Conservation (phyloP, 2,329 filamentous ascomycete species). For the Aphanoascus verrucosus region DNA sequence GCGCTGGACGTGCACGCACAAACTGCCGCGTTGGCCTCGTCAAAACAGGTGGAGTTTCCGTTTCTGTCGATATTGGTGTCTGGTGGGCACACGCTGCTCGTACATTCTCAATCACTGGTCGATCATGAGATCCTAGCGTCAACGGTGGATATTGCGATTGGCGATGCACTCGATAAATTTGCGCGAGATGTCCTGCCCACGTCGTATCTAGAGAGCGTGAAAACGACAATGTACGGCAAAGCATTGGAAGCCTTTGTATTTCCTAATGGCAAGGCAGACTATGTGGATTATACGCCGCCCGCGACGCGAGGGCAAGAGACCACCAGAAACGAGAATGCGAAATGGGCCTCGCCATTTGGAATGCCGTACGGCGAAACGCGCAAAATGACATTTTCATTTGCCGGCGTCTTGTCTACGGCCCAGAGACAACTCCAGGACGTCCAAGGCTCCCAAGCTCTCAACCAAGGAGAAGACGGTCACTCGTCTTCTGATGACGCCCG, state of each 20-base stretch:
- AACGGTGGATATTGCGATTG: slow-evolving; percentile 73
- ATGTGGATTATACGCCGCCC: slow-evolving; percentile 48
- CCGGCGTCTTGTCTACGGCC: slow-evolving; percentile 57
- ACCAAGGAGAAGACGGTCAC: slow-evolving; percentile 10
- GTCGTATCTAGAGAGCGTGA: slow-evolving; percentile 43
- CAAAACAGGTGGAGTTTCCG: slow-evolving; percentile 36
- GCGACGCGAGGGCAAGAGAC: slow-evolving; percentile 49
- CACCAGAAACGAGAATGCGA: slow-evolving; percentile 36
- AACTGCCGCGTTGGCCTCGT: not conserved
- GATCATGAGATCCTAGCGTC: slow-evolving; percentile 63
- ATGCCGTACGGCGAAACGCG: slow-evolving; percentile 54
- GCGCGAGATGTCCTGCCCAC: slow-evolving; percentile 64
- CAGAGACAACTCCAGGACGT: slow-evolving; percentile 44
- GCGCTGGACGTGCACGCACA: slow-evolving; percentile 39
- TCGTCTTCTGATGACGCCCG: slow-evolving; percentile 50
- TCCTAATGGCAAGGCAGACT: slow-evolving; percentile 34
- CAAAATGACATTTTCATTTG: slow-evolving; percentile 60
- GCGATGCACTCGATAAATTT: slow-evolving; percentile 80
- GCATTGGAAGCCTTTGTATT: slow-evolving; percentile 73
- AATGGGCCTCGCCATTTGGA: slow-evolving; percentile 57
- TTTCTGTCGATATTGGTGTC: slow-evolving; percentile 84
- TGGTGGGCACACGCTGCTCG: slow-evolving; percentile 81
- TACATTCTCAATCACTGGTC: slow-evolving; percentile 58
- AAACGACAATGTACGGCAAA: slow-evolving; percentile 67
- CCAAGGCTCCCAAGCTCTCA: slow-evolving; percentile 23